Evolutionary conservation across 1,139 yeast species (phyloP).

Genomic region (Scheffersomyces illinoinensis): DNA sequence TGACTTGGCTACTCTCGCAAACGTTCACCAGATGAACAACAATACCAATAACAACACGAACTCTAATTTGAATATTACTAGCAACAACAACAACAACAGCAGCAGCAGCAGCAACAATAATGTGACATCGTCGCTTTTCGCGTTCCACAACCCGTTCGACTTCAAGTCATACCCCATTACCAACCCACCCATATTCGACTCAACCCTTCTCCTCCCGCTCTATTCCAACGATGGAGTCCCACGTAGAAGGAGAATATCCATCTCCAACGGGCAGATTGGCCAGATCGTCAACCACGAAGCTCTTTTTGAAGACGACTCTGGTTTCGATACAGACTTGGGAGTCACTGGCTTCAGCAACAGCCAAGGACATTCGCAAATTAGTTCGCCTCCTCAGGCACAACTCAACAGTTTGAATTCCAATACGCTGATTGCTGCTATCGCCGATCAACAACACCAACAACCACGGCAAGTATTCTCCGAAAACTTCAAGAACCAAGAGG

Average conservation of each 20-base stretch:
- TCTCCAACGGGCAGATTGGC: conserved; percentile 79
- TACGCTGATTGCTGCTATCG: background rate
- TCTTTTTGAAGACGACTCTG: conserved; percentile 28
- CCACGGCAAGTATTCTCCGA: conserved; percentile 1
- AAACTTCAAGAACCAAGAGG: background rate
- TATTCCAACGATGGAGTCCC: conserved; percentile 41
- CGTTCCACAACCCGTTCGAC: conserved; percentile 40
- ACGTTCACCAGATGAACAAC: background rate
- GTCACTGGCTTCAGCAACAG: conserved; percentile 12
- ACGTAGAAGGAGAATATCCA: conserved; percentile 65
- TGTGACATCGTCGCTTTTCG: conserved; percentile 7
- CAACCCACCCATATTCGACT: conserved; percentile 65
- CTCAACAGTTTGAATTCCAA: background rate
- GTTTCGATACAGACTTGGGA: conserved; percentile 10
- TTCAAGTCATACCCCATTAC: conserved; percentile 57
- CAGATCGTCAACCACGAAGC: conserved; percentile 58
- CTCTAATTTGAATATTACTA: background rate
- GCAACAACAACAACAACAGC: background rate
- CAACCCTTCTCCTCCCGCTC: conserved; percentile 46
- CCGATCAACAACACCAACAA: conserved; percentile 1
- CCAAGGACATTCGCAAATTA: background rate
- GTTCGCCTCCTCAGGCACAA: conserved; percentile 1
- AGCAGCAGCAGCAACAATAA: background rate
- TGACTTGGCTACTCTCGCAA: background rate
- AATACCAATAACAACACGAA: background rate